Evolutionary conservation across 2,329 filamentous ascomycete genomes (phyloP), one percentile per base, ranked within the genome.

Genomic region (Pseudopithomyces chartarum): DNA sequence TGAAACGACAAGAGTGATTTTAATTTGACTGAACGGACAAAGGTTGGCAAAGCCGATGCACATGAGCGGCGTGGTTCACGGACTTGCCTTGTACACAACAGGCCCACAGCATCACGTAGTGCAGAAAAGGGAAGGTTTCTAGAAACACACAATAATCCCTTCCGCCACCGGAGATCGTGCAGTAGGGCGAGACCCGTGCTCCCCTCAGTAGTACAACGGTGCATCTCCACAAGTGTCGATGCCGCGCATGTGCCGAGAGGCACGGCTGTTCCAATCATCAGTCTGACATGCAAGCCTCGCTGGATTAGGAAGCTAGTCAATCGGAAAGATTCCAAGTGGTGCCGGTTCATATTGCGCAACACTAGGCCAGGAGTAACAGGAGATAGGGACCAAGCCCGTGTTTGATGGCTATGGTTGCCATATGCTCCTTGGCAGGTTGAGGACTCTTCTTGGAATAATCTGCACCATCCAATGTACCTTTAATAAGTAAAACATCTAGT

Each of bases 221-320:
- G 49, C 23, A 6, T 34, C 49, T 45, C 40, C 50, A 45, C 40
- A 38, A 20, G 34, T 36, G 33, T 10, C 13, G 3, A 39, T 39
- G 32, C 33, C 47, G 47, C 17, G 50, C 50, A 52, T 36, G 17
- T 45, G 23, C 36, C 44, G 29, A 52, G 40, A 19, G 38, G 40
- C 40, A 32, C 20, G 32, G 39, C 29, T 45, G 33, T 52, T 19
- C 20, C 26, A n/a, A 51, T 43, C 23, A 29, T 29, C 26, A 36
- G 15, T n/a, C 15, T 29, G 40, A 44, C 17, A 36, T 45, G 40
- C 50, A 26, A 33, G 48, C 22, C 11, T 20, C 23, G 17, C 48
- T 51, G 17, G n/a, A 33, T 51, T 43, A 43, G 48, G 38, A 51
- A 51, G 48, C 26, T 51, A 29, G 3, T 51, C 48, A 11, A n/a